These are phyloP conservation scores for Geotrichum fermentans DNA, from an alignment of 1,139 yeast species.

Conservation along the genomic window DNA sequence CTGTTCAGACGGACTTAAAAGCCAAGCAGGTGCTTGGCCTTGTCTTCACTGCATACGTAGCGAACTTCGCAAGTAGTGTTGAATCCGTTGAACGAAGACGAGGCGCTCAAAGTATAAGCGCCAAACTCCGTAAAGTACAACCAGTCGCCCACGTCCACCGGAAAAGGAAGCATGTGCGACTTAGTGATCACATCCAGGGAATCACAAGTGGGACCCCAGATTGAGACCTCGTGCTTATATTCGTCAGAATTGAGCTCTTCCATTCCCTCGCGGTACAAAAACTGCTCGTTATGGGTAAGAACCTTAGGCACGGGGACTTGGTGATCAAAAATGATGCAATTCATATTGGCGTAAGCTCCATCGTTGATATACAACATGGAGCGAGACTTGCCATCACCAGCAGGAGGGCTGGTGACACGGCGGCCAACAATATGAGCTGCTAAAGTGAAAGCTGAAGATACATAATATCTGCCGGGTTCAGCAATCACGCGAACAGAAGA, in stretches of 20 bases:
- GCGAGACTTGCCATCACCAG: conserved; percentile 31
- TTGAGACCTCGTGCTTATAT: conserved; percentile 44
- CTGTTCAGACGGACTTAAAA: too few relatives aligned
- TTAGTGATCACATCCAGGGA: conserved; percentile 81
- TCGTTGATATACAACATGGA: conserved; percentile 77
- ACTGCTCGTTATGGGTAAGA: conserved; percentile 48
- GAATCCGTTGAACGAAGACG: conserved; percentile 84
- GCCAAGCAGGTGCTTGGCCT: conserved; percentile 17
- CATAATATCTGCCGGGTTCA: conserved; percentile 92
- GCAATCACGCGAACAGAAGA: conserved; percentile 62
- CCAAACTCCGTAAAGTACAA: conserved; percentile 78
- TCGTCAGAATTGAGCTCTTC: conserved; percentile 22
- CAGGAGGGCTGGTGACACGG: conserved; percentile 44
- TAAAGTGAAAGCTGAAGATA: conserved; percentile 78
- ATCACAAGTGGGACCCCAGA: conserved; percentile 99
- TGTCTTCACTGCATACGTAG: conserved; percentile 52
- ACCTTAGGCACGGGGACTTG: conserved; percentile 71
- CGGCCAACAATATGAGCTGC: conserved; percentile 83
- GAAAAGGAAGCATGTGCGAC: conserved; percentile 49
- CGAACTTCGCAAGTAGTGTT: conserved; percentile 54
- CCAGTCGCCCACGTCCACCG: conserved; percentile 87
- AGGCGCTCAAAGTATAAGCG: conserved; percentile 91
- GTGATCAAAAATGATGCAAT: conserved; percentile 90
- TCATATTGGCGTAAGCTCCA: conserved; percentile 93
- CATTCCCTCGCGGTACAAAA: conserved; percentile 42